Evolutionary conservation across 1,284 basidiomycete genomes (phyloP).

Genomic region (Cryptococcus sp.): DNA sequence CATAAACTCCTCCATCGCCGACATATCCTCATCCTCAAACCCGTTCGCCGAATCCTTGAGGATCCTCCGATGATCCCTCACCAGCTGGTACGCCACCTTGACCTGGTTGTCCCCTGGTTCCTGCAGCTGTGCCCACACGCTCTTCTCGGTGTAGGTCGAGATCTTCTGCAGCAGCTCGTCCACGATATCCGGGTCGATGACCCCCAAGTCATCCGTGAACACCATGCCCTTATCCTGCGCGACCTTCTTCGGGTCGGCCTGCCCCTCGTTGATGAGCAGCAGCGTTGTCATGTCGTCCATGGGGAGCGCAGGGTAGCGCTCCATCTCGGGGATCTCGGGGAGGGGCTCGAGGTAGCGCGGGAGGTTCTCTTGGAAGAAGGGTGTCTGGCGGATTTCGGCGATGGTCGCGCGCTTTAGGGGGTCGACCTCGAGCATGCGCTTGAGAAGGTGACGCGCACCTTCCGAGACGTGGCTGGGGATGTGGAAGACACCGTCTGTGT

Average conservation of each 20-base stretch:
- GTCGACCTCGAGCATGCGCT: slow-evolving; percentile 83
- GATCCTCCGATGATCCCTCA: slow-evolving; percentile 81
- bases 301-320: slow-evolving; percentile 40
- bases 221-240: slow-evolving; percentile 49
- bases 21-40: slow-evolving; percentile 44
- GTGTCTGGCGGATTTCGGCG: slow-evolving; percentile 79
- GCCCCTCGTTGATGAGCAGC: slow-evolving; percentile 41
- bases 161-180: slow-evolving; percentile 74
- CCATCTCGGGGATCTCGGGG: slow-evolving; percentile 60
- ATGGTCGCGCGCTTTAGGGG: slow-evolving; percentile 89
- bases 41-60: slow-evolving; percentile 61
- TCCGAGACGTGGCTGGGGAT: slow-evolving; percentile 72
- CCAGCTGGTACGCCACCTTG: slow-evolving; percentile 92
- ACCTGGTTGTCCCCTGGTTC: slow-evolving; percentile 88
- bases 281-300: slow-evolving; percentile 46
- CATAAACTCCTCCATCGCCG: slow-evolving; percentile 54
- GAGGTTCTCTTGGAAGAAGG: slow-evolving; percentile 83
- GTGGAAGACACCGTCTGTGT: slow-evolving; percentile 76
- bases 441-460: slow-evolving; percentile 73
- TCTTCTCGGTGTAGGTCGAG: slow-evolving; percentile 70
- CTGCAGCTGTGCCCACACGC: slow-evolving; percentile 79
- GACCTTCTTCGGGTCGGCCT: slow-evolving; percentile 43
- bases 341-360: slow-evolving; percentile 80
- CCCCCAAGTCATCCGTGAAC: slow-evolving; percentile 60
- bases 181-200: slow-evolving; percentile 85